Percentiles rank a stretch among this genome's conserved stretches.
phyloP scores from a whole-genome alignment of 108 stramenopile genomes.

The Nitzschia inconspicua region DNA sequence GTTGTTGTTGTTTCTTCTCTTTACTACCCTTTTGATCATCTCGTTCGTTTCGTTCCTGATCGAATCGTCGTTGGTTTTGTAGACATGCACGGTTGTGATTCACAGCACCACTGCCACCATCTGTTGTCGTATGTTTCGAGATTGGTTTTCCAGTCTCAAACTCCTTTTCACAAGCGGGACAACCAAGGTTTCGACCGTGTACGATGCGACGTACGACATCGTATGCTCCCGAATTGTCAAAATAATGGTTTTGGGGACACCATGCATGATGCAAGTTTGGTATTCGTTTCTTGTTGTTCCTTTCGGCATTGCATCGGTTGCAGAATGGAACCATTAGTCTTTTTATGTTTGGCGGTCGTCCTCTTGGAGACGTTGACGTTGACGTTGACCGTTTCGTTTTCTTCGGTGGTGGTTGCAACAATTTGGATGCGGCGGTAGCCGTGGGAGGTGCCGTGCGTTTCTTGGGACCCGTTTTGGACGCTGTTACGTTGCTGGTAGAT shows the following conservation, averaged over 20 bases:
- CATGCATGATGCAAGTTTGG: conserved; percentile 39
- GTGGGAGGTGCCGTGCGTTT: not conserved
- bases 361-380: not conserved
- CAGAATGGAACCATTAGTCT: conserved; percentile 6
- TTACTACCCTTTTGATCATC: not conserved
- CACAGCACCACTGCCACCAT: not conserved
- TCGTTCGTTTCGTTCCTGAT: not conserved
- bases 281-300: not conserved
- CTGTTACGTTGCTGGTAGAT: not conserved
- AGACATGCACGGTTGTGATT: conserved; percentile 7
- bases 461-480: not conserved
- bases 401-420: not conserved
- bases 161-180: conserved; percentile 28
- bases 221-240: conserved; percentile 23
- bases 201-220: conserved; percentile 28
- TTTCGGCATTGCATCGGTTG: conserved; percentile 6
- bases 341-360: not conserved
- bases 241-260: conserved; percentile 31
- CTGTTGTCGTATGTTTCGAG: not conserved
- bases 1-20: not conserved
- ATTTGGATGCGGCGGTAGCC: not conserved
- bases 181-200: conserved; percentile 20
- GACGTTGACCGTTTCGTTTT: not conserved
- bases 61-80: conserved; percentile 10
- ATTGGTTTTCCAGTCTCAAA: conserved; percentile 20